These are phyloP conservation scores for Heracleum sosnowskyi DNA, from an alignment of 129 eudicot species.

Conservation along the genomic window DNA sequence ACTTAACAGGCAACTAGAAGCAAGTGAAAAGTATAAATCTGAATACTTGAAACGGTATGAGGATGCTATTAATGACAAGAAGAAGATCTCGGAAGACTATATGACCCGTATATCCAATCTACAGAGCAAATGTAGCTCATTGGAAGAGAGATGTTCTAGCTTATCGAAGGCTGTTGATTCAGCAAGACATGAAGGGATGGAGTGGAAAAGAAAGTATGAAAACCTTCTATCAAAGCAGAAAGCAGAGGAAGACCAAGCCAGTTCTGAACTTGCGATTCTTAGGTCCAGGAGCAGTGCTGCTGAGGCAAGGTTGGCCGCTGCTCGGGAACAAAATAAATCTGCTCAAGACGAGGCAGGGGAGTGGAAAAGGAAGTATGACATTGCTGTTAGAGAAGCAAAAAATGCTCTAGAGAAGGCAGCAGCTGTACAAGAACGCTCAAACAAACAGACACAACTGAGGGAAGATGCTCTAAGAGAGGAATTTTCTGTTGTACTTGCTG, in stretches of 20 bases:
- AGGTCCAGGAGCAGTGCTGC: conserved; percentile 82
- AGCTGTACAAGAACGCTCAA: conserved; percentile 63
- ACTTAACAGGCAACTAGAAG: conserved; percentile 72
- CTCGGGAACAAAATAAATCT: conserved; percentile 72
- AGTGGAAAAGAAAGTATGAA: conserved; percentile 88
- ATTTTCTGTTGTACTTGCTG: conserved; percentile 51
- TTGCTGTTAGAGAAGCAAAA: conserved; percentile 82
- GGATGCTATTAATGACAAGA: conserved; percentile 79
- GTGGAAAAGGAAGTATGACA: conserved; percentile 86
- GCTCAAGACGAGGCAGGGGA: conserved; percentile 94
- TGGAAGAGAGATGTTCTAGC: conserved; percentile 71
- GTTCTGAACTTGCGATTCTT: conserved; percentile 59
- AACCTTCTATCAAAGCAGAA: conserved; percentile 44
- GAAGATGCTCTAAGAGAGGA: conserved; percentile 84
- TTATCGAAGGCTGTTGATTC: conserved; percentile 54
- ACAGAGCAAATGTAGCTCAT: conserved; percentile 58
- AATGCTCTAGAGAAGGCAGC: conserved; percentile 89
- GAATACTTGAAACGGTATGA: conserved; percentile 88
- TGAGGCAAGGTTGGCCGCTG: conserved; percentile 88
- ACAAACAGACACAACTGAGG: conserved; percentile 55
- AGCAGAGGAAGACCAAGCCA: conserved; percentile 58
- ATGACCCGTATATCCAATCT: conserved; percentile 62
- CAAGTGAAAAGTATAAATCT: conserved; percentile 72
- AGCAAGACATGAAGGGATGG: conserved; percentile 58
- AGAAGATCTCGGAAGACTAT: conserved; percentile 66